phyloP scores from a whole-genome alignment of 208 protist genomes.

The Vickermania ingenoplastis region DNA sequence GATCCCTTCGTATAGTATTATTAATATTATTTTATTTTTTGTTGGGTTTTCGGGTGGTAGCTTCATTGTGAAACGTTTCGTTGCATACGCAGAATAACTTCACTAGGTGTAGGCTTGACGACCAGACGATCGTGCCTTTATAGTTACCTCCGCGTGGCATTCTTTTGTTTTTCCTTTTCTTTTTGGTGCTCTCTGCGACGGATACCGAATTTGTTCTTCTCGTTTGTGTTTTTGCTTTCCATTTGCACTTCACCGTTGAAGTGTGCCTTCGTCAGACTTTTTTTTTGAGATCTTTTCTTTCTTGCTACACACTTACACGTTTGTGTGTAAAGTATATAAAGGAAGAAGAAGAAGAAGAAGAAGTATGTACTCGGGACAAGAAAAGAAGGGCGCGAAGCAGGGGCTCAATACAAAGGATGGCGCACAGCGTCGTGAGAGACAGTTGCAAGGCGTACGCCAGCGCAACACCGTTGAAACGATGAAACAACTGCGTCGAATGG shows the following conservation, averaged over 20 bases:
- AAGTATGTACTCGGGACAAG: slow-evolving; percentile 43
- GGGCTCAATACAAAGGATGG: slow-evolving; percentile 41
- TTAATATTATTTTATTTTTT: not conserved
- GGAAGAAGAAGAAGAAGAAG: too few relatives aligned
- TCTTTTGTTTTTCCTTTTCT: not conserved
- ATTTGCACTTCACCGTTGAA: not conserved
- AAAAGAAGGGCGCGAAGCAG: slow-evolving; percentile 48
- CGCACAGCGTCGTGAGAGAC: slow-evolving; percentile 54
- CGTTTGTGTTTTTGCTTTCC: slow-evolving; percentile 11
- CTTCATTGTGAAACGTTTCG: not conserved
- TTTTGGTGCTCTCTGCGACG: not conserved
- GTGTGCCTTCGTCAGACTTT: too few relatives aligned
- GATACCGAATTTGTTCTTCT: slow-evolving; percentile 1
- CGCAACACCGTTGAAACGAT: slow-evolving; percentile 47
- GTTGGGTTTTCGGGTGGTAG: not conserved
- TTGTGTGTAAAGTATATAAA: too few relatives aligned
- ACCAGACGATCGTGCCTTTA: too few relatives aligned
- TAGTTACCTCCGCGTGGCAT: too few relatives aligned
- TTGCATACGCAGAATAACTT: too few relatives aligned
- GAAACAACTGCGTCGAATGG: slow-evolving; percentile 52
- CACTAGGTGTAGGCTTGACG: too few relatives aligned
- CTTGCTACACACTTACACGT: too few relatives aligned
- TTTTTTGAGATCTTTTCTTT: too few relatives aligned
- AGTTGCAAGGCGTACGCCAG: slow-evolving; percentile 56
- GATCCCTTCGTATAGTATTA: too few relatives aligned